These are phyloP conservation scores for Thermochaetoides thermophila DNA, from an alignment of 495 filamentous ascomycete genomes.

Conservation along the genomic window DNA sequence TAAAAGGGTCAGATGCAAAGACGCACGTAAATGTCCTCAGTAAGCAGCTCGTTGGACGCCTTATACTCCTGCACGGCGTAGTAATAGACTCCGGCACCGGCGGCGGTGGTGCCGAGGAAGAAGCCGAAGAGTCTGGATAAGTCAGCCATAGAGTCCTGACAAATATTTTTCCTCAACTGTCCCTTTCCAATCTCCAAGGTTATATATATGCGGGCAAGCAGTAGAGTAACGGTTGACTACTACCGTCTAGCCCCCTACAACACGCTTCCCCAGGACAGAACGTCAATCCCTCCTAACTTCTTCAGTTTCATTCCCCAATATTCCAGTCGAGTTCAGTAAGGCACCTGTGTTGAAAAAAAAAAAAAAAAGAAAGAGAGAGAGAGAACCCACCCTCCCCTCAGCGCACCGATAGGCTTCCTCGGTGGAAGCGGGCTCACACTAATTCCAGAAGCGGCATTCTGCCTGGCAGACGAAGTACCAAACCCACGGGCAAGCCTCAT, in stretches of 20 bases:
- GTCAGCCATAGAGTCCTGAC: too few relatives aligned
- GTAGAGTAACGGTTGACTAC: too few relatives aligned
- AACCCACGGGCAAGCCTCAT: too few relatives aligned
- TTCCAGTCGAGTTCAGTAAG: too few relatives aligned
- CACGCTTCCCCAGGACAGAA: too few relatives aligned
- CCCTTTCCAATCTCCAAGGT: too few relatives aligned
- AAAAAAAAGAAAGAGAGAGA: constrained; percentile 1
- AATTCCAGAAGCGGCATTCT: constrained; percentile 18
- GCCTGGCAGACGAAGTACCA: constrained; percentile 31
- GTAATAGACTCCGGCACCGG: constrained; percentile 72
- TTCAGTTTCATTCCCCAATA: too few relatives aligned
- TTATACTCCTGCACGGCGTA: constrained; percentile 89
- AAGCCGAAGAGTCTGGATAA: constrained; percentile 91
- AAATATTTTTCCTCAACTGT: too few relatives aligned
- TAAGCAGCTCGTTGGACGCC: constrained; percentile 83
- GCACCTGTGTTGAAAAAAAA: too few relatives aligned
- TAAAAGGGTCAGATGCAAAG: constrained; percentile 34
- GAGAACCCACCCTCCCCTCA: constrained; percentile 71
- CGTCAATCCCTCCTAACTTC: too few relatives aligned
- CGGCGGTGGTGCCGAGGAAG: constrained; percentile 67
- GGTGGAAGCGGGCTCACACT: constrained; percentile 39
- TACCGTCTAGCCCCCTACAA: too few relatives aligned
- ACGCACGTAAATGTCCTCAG: constrained; percentile 91
- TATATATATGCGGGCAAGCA: too few relatives aligned
- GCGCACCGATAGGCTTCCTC: constrained; percentile 75